These are phyloP conservation scores for Aspergillus thermomutatus DNA, from an alignment of 2,329 filamentous ascomycete species.

Conservation along the genomic window DNA sequence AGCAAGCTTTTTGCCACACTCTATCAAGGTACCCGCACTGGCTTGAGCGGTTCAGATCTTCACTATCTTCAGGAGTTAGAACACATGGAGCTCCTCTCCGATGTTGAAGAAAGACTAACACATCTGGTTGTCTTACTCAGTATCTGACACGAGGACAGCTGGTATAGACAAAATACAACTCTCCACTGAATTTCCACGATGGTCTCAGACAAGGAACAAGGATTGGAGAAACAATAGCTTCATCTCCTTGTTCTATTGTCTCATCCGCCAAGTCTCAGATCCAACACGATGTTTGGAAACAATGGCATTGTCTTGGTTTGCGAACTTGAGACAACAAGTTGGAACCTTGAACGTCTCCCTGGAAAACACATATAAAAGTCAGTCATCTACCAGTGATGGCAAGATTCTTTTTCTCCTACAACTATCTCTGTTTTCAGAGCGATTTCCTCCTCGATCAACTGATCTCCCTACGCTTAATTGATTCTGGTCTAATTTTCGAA, in stretches of 20 bases:
- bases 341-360: not conserved
- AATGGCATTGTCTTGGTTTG: not conserved
- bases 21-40: no score
- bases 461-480: not conserved
- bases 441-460: not conserved
- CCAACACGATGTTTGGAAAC: not conserved
- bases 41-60: no score
- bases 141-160: no score
- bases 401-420: not conserved
- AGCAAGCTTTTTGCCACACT: no score
- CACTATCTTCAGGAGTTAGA: no score
- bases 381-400: not conserved
- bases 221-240: not conserved
- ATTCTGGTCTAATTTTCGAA: not conserved
- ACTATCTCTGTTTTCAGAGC: not conserved
- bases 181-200: no score
- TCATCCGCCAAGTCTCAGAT: not conserved
- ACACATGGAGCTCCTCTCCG: no score
- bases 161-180: no score
- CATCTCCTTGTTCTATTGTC: not conserved
- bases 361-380: not conserved
- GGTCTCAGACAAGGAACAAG: not conserved
- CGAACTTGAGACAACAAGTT: not conserved
- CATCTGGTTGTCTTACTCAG: no score
- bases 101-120: no score